phyloP scores from a whole-genome alignment of 768 basidiomycete genomes.

The Boletellus sp. region DNA sequence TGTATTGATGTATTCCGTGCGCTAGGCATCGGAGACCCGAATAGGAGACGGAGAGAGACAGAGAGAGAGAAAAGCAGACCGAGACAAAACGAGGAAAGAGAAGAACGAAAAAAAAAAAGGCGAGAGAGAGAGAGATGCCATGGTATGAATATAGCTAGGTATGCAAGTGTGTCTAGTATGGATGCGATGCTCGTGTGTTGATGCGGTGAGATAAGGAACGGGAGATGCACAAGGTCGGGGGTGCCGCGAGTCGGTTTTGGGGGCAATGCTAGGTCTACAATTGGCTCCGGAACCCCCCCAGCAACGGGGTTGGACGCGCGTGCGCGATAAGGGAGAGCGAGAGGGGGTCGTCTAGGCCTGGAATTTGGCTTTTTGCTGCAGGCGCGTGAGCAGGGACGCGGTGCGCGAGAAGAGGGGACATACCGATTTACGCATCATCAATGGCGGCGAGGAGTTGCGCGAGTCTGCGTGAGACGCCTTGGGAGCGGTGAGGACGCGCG shows the following conservation, averaged over 20 bases:
- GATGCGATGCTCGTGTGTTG: conserved; percentile 23
- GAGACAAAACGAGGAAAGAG: conserved; percentile 6
- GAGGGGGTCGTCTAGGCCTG: conserved; percentile 19
- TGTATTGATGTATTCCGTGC: neutral
- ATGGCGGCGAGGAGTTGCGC: conserved; percentile 37
- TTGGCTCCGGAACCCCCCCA: no score
- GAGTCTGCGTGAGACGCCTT: conserved; percentile 39
- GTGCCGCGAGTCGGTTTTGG: neutral
- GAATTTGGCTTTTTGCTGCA: conserved; percentile 35
- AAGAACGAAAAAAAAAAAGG: no score
- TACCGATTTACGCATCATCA: conserved; percentile 59
- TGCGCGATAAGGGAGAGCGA: no score
- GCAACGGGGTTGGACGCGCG: no score
- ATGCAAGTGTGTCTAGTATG: conserved; percentile 32
- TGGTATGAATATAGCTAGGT: conserved; percentile 36
- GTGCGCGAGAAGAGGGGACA: conserved; percentile 9
- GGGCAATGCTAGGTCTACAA: conserved; percentile 23
- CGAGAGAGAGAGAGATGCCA: conserved; percentile 23
- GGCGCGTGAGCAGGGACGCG: neutral
- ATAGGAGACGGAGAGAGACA: conserved; percentile 8
- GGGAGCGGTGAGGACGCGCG: conserved; percentile 8
- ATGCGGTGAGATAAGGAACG: conserved; percentile 6
- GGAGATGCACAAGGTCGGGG: conserved; percentile 16
- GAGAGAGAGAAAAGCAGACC: conserved; percentile 10
- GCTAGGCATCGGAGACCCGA: conserved; percentile 9